These are phyloP conservation scores for Syzygium aromaticum DNA, from an alignment of 345 rosid genomes.

Conservation along the genomic window DNA sequence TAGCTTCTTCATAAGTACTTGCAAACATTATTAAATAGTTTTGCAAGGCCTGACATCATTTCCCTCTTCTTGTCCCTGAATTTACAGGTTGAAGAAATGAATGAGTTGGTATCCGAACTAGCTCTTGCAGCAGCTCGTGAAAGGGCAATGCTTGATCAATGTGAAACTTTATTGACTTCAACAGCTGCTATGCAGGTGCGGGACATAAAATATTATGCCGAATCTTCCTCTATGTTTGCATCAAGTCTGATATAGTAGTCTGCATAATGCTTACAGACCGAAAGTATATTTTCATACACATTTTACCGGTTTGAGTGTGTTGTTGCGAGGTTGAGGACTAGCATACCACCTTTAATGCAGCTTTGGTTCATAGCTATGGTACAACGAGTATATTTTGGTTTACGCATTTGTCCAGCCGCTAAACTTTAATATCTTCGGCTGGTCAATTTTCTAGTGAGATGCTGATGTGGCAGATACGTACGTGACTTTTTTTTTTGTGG, in stretches of 20 bases:
- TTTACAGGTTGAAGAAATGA: slow-evolving; percentile 48
- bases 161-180: slow-evolving; percentile 62
- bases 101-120: slow-evolving; percentile 51
- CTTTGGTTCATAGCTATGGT: background rate
- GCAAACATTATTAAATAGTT: background rate
- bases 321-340: background rate
- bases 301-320: background rate
- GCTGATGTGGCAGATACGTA: background rate
- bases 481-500: too few species aligned
- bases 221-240: background rate
- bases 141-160: slow-evolving; percentile 49
- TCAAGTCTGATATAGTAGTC: background rate
- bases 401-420: background rate
- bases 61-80: background rate
- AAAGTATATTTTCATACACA: background rate
- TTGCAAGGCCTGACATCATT: background rate
- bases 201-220: background rate
- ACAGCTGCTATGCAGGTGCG: slow-evolving; percentile 60
- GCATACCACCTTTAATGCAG: background rate
- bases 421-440: background rate
- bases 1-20: background rate
- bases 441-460: background rate
- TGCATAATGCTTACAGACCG: background rate
- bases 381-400: background rate
- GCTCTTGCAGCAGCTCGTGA: slow-evolving; percentile 44